Evolutionary conservation across 371 early-diverging fungal genomes (phyloP).

Genomic region (Mortierella sp.): DNA sequence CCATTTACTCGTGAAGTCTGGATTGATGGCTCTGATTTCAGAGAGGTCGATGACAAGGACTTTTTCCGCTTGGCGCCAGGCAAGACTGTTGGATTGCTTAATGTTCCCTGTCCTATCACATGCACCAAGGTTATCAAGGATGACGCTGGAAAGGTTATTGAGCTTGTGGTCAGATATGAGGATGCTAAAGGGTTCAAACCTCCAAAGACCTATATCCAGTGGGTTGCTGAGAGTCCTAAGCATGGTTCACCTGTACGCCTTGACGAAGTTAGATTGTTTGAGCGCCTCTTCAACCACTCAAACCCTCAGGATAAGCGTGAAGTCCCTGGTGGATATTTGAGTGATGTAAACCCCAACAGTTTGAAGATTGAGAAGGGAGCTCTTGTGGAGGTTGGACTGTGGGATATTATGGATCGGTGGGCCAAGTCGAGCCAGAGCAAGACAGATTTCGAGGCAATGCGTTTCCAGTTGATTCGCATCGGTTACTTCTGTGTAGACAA

Average conservation of each 20-base stretch:
- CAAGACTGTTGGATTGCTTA: constrained; percentile 94
- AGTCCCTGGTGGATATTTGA: constrained; percentile 92
- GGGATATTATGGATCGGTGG: constrained; percentile 66
- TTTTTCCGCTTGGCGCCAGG: constrained; percentile 95
- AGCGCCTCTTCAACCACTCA: constrained; percentile 89
- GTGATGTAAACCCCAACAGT: constrained; percentile 92
- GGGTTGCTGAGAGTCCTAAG: constrained; percentile 91
- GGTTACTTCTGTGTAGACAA: constrained; percentile 98
- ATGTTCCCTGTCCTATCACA: constrained; percentile 87
- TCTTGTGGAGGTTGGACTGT: constrained; percentile 88
- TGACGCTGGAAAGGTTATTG: constrained; percentile 79
- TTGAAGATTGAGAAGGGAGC: constrained; percentile 80
- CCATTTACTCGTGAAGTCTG: constrained; percentile 92
- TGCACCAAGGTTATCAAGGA: constrained; percentile 85
- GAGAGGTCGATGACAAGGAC: constrained; percentile 90
- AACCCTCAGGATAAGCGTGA: constrained; percentile 86
- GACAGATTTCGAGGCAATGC: constrained; percentile 76
- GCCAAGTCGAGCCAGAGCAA: constrained; percentile 48
- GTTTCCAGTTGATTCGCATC: constrained; percentile 96
- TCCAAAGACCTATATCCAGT: constrained; percentile 99
- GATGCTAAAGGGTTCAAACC: constrained; percentile 77
- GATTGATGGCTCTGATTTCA: constrained; percentile 97
- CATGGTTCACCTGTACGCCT: constrained; percentile 86
- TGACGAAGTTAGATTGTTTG: constrained; percentile 89
- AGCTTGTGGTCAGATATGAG: constrained; percentile 85